Conservation (phyloP, 2,329 filamentous ascomycete genomes). For the Penicillium vulpinum region DNA sequence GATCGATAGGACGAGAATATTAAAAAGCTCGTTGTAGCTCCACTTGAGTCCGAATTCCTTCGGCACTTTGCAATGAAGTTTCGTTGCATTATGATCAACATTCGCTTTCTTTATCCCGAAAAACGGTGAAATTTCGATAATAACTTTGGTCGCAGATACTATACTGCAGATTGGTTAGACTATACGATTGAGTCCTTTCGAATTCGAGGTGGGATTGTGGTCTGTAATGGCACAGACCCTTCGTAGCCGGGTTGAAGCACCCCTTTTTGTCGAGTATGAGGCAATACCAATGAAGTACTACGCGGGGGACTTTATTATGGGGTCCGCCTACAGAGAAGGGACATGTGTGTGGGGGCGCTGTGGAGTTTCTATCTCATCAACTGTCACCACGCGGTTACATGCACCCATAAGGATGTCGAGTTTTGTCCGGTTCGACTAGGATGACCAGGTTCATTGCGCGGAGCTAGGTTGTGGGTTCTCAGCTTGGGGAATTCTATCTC, state of each 20-base stretch:
- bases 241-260: not conserved
- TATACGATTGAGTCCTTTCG: not conserved
- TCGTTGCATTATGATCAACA: not conserved
- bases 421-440: not conserved
- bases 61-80: not conserved
- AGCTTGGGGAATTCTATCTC: too few relatives aligned
- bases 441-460: not conserved
- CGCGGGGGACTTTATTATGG: not conserved
- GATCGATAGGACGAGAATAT: not conserved
- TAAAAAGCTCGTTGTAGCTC: not conserved
- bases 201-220: not conserved
- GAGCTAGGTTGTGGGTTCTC: too few relatives aligned
- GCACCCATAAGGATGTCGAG: not conserved
- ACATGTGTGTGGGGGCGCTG: not conserved
- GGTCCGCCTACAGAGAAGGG: too few relatives aligned
- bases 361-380: not conserved
- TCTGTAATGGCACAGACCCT: not conserved
- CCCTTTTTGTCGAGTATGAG: not conserved
- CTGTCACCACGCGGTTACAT: not conserved
- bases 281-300: too few relatives aligned
- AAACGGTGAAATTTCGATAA: not conserved
- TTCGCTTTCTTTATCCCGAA: not conserved
- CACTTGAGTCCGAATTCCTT: not conserved
- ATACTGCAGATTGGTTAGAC: not conserved
- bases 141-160: not conserved